These are phyloP conservation scores for Ceratobasidium sp. DNA, from an alignment of 1,284 basidiomycete species.

Conservation along the genomic window DNA sequence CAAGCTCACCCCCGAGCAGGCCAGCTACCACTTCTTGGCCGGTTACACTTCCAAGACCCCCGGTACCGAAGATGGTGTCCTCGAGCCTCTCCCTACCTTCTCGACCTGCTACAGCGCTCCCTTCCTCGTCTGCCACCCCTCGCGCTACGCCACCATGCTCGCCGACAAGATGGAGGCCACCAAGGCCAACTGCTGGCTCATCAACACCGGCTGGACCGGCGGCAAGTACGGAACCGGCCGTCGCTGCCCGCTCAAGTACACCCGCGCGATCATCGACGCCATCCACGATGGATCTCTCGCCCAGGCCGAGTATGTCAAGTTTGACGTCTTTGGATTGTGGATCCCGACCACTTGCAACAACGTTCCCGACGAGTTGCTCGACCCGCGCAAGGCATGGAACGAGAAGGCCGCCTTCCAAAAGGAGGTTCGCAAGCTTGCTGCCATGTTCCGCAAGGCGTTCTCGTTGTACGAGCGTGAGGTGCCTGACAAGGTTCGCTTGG, in stretches of 20 bases:
- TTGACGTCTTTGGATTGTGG: slow-evolving; percentile 62
- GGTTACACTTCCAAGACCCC: slow-evolving; percentile 98
- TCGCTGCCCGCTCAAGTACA: slow-evolving; percentile 94
- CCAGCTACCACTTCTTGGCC: slow-evolving; percentile 96
- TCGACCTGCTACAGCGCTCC: slow-evolving; percentile 99
- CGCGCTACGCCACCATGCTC: slow-evolving; percentile 96
- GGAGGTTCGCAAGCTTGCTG: slow-evolving; percentile 82
- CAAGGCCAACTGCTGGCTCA: slow-evolving; percentile 95
- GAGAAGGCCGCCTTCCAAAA: slow-evolving; percentile 84
- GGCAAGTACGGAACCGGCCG: slow-evolving; percentile 90
- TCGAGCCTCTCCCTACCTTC: slow-evolving; percentile 98
- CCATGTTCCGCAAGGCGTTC: slow-evolving; percentile 94
- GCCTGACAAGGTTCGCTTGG: slow-evolving; percentile 72
- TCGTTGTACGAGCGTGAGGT: slow-evolving; percentile 86
- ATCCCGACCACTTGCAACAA: slow-evolving; percentile 82
- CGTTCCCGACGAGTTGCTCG: slow-evolving; percentile 86
- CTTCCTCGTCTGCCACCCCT: slow-evolving; percentile 96
- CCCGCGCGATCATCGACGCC: slow-evolving; percentile 93
- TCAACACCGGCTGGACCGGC: slow-evolving; percentile 99
- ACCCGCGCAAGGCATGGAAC: slow-evolving; percentile 83
- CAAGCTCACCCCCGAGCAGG: slow-evolving; percentile 91
- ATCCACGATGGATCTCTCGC: slow-evolving; percentile 93
- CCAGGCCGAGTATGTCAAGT: slow-evolving; percentile 84
- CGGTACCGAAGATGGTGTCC: slow-evolving; percentile 96
- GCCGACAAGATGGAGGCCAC: slow-evolving; percentile 91